Conservation (phyloP, 140 eudicot species). For the Artemisia princeps region DNA sequence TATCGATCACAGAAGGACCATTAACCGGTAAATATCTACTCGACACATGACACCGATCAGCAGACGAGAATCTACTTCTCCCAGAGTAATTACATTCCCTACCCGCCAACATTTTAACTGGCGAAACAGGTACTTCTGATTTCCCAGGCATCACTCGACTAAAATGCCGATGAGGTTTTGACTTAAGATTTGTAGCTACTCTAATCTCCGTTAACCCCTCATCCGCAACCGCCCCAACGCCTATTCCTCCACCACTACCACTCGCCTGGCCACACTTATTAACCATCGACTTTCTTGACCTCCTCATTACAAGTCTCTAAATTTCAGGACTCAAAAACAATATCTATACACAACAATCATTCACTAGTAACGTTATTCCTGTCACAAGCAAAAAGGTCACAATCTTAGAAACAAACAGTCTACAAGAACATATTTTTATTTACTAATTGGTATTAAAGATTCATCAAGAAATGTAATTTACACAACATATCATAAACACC, state of each 20-base stretch:
- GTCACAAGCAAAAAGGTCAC: background rate
- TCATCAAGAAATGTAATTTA: too few relatives aligned
- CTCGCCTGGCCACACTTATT: slow-evolving; percentile 23
- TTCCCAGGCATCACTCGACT: slow-evolving; percentile 45
- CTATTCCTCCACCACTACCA: slow-evolving; percentile 18
- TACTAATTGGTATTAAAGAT: too few relatives aligned
- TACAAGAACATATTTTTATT: too few relatives aligned
- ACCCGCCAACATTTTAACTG: slow-evolving; percentile 64
- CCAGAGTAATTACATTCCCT: slow-evolving; percentile 75
- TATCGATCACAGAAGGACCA: slow-evolving; percentile 57
- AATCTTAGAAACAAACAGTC: too few relatives aligned
- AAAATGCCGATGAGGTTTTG: slow-evolving; percentile 50
- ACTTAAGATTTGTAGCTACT: slow-evolving; percentile 47
- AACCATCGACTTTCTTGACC: slow-evolving; percentile 37
- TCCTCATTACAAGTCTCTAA: slow-evolving; percentile 34
- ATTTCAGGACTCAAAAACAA: background rate
- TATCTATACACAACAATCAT: background rate
- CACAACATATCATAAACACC: too few relatives aligned
- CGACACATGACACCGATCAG: slow-evolving; percentile 71
- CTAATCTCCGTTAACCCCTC: slow-evolving; percentile 46
- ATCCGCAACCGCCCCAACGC: slow-evolving; percentile 19
- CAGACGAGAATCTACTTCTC: slow-evolving; percentile 65
- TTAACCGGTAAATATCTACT: slow-evolving; percentile 70
- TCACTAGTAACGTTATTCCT: background rate
- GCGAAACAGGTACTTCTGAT: slow-evolving; percentile 45